Evolutionary conservation across 495 filamentous ascomycete genomes (phyloP).

Genomic region (Annulohypoxylon maeteangense): DNA sequence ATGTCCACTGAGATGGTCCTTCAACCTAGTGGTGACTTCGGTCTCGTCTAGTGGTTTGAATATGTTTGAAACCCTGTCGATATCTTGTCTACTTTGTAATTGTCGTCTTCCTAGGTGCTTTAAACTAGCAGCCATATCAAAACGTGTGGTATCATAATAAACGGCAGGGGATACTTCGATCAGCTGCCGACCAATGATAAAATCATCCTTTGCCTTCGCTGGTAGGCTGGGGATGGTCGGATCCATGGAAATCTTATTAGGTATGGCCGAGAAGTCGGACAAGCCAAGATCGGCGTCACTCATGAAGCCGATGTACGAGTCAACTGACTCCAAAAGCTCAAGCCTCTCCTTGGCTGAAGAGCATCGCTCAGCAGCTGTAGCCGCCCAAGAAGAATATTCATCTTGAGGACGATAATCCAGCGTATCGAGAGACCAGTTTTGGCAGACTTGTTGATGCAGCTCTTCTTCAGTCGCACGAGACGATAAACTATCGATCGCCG

Average conservation of each 20-base stretch:
- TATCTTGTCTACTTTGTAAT: slow-evolving; percentile 26
- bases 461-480: slow-evolving; percentile 59
- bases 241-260: slow-evolving; percentile 64
- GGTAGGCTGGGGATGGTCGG: slow-evolving; percentile 67
- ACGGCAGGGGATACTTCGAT: slow-evolving; percentile 60
- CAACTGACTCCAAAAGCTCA: slow-evolving; percentile 47
- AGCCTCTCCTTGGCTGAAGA: slow-evolving; percentile 33
- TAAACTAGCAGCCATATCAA: slow-evolving; percentile 47
- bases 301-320: slow-evolving; percentile 51
- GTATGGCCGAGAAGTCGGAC: slow-evolving; percentile 10
- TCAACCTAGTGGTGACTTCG: slow-evolving; percentile 43
- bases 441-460: slow-evolving; percentile 63
- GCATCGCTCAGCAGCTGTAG: slow-evolving; percentile 34
- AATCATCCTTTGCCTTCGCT: slow-evolving; percentile 70
- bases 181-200: slow-evolving; percentile 68
- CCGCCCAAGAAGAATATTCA: slow-evolving; percentile 47
- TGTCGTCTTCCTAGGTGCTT: slow-evolving; percentile 51
- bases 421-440: slow-evolving; percentile 66
- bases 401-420: slow-evolving; percentile 55
- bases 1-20: slow-evolving; percentile 39
- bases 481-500: slow-evolving; percentile 33
- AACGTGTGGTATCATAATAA: slow-evolving; percentile 40
- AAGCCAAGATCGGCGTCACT: slow-evolving; percentile 63
- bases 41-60: slow-evolving; percentile 45
- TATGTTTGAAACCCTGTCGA: neutral